These are phyloP conservation scores for Pleurotus platypus DNA, from an alignment of 768 basidiomycete genomes.

Conservation along the genomic window DNA sequence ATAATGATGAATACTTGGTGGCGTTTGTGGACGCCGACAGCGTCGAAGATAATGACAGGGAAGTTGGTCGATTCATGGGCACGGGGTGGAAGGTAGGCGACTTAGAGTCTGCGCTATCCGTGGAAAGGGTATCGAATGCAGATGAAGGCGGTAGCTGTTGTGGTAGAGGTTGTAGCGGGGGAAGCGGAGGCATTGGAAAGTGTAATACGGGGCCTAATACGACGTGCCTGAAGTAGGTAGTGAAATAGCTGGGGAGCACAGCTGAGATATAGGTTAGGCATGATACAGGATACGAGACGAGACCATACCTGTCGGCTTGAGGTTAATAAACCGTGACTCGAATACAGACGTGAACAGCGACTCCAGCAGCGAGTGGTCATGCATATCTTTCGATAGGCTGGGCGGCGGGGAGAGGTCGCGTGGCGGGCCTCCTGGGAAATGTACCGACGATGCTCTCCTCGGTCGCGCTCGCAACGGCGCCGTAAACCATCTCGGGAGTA, in stretches of 20 bases:
- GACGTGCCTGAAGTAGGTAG: conserved; percentile 67
- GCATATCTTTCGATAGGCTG: conserved; percentile 29
- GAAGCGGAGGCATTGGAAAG: conserved; percentile 68
- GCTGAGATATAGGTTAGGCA: conserved; percentile 32
- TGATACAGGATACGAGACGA: conserved; percentile 2
- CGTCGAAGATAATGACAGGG: conserved; percentile 52
- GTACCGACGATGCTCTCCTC: conserved; percentile 43
- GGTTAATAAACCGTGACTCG: conserved; percentile 69
- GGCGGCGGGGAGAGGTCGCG: conserved; percentile 29
- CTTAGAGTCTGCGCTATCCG: conserved; percentile 30
- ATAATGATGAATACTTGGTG: conserved; percentile 24
- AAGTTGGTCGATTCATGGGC: conserved; percentile 32
- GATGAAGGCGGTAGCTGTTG: conserved; percentile 39
- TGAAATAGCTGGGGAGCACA: conserved; percentile 65
- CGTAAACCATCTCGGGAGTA: conserved; percentile 75
- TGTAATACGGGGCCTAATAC: conserved; percentile 55
- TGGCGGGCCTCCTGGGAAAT: conserved; percentile 46
- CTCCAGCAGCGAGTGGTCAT: conserved; percentile 71
- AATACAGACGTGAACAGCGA: conserved; percentile 65
- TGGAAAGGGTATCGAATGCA: conserved; percentile 27
- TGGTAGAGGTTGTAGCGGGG: conserved; percentile 56
- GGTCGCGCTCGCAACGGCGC: conserved; percentile 57
- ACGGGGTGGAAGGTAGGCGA: conserved; percentile 20
- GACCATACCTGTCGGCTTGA: conserved; percentile 59
- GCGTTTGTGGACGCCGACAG: conserved; percentile 29